A percentile compares a stretch with the other conserved stretches of the same genome.
Conservation (phyloP, 371 early-diverging fungal genomes). For the Actinomucor elegans region DNA sequence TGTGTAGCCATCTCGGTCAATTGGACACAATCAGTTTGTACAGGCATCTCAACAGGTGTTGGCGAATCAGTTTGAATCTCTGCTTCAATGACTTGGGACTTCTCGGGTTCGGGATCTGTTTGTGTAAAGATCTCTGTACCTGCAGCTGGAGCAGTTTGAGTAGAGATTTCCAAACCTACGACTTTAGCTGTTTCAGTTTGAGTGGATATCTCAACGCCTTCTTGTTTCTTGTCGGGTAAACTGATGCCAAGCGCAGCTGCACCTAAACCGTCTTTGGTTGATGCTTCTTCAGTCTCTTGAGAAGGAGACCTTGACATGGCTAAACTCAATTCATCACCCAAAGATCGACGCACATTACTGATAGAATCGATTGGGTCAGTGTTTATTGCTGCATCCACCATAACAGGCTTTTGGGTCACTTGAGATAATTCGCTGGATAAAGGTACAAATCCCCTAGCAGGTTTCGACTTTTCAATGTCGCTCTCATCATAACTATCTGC, state of each 20-base stretch:
- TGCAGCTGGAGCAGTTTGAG: conserved; percentile 8
- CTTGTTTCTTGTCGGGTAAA: neutral
- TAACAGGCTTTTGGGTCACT: conserved; percentile 13
- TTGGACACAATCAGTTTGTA: too few species aligned
- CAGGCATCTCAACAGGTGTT: neutral
- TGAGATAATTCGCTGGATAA: conserved; percentile 33
- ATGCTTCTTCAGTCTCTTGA: conserved; percentile 3
- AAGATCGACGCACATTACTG: conserved; percentile 14
- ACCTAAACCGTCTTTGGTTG: conserved; percentile 2
- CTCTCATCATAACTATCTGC: conserved; percentile 21
- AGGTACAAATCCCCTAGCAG: conserved; percentile 19
- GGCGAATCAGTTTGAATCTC: conserved; percentile 7
- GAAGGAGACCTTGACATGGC: conserved; percentile 8
- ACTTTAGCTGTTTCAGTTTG: conserved; percentile 1
- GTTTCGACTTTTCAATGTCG: conserved; percentile 5
- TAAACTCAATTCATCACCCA: conserved; percentile 31
- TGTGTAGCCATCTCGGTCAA: conserved; percentile 5
- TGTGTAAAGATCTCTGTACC: neutral
- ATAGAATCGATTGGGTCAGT: conserved; percentile 12
- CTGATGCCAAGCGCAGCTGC: neutral
- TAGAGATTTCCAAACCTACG: neutral
- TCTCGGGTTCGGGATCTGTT: neutral
- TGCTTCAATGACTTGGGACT: too few species aligned
- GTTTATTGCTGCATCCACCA: conserved; percentile 18
- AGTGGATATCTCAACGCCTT: conserved; percentile 6